Percentiles rank a stretch among this genome's conserved stretches.
These are phyloP conservation scores for Oryza meyeriana DNA, from an alignment of 176 grass and related monocot species.

Conservation along the genomic window DNA sequence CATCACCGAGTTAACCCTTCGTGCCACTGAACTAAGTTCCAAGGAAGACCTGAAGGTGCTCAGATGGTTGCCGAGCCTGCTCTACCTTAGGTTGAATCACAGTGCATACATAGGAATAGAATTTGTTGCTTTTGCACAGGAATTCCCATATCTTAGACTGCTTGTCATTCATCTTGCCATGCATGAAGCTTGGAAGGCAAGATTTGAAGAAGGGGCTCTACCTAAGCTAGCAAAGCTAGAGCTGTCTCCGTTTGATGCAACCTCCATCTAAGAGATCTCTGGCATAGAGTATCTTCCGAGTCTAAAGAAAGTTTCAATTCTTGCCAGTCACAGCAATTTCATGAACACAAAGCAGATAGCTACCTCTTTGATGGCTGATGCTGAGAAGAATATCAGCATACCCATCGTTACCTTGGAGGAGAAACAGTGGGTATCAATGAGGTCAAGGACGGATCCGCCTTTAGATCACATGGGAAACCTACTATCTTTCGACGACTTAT, in stretches of 20 bases:
- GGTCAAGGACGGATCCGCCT: conserved; percentile 12
- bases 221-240: conserved; percentile 33
- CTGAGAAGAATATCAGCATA: neutral
- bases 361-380: neutral
- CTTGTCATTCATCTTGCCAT: conserved; percentile 24
- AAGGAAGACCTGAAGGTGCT: conserved; percentile 21
- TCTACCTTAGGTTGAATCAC: conserved; percentile 40
- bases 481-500: neutral
- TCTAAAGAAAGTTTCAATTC: conserved; percentile 14
- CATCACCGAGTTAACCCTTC: conserved; percentile 30
- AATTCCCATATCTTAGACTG: conserved; percentile 30
- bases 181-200: neutral
- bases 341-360: neutral
- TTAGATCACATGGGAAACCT: conserved; percentile 7
- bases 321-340: neutral
- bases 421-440: conserved; percentile 8
- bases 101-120: neutral
- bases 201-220: conserved; percentile 9
- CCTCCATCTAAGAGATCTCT: conserved; percentile 14
- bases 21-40: conserved; percentile 20
- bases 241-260: conserved; percentile 7
- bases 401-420: conserved; percentile 6
- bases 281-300: conserved; percentile 27
- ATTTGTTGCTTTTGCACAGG: conserved; percentile 13
- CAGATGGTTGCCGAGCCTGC: conserved; percentile 9